Base-by-base conservation (phyloP, 2,329 filamentous ascomycete genomes). In the Orbilia javanica region DNA sequence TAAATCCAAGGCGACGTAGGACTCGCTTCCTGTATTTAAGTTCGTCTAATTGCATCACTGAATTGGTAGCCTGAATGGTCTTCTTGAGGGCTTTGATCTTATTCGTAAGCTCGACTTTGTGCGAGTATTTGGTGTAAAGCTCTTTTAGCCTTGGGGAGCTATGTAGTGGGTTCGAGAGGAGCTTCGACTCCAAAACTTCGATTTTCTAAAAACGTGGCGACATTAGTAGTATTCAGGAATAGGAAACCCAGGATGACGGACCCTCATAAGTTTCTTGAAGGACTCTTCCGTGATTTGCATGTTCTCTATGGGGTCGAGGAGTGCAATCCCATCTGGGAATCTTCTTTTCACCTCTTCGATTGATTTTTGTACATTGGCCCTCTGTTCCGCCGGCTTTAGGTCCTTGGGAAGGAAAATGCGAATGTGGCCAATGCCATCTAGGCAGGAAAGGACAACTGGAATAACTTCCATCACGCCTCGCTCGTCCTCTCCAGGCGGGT, bases 11-110 rank as follows among this genome's bases (percentile, higher is more conserved):
- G 67, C 96, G 93, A 55, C 96, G 93, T 31, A 99, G 88, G 3
- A 99, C 96, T 81, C 96, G 92, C 86, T 97, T 99, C 79, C 96
- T 91, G 80, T 93, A 94, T 86, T 98, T 98, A 79, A 99, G 88
- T 85, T 99, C 96, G 82, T 99, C 96, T 79, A 98, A 88, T 84
- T 99, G 95, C 74, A 96, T 91, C 74, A 98, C 92, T 77, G 92
- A 94, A 83, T 96, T 89, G 0, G 94, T 94, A 80, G 92, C 91
- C 22, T 89, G 87, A 79, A 99, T 97, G 75, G 93, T 89, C 85
- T 94, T 96, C 86, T 96, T 97, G 82, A 92, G 90, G 20, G 89
- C 89, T 86, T 96, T 97, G 85, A 97, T 95, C 85, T 93, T 90
- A 10, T 92, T 90, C 15, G 86, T 87, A 11, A 96, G 84, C 63